A percentile compares a stretch with the other conserved stretches of the same genome.
Evolutionary conservation across 225 moss, liverwort and hornwort genomes (phyloP).

Genomic region (Lunularia cruciata): DNA sequence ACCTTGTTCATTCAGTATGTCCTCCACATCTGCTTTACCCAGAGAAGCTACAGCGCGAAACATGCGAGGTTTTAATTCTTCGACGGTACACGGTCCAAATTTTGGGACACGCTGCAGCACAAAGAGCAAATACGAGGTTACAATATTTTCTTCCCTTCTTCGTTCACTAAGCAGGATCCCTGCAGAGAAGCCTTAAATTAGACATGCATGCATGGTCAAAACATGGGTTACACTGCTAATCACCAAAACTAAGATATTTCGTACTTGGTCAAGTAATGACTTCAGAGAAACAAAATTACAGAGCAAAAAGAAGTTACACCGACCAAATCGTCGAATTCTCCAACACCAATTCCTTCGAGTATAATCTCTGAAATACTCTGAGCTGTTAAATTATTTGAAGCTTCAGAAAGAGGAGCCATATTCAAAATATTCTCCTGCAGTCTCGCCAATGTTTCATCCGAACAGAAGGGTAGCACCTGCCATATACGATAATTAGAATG

Average conservation of each 20-base stretch:
- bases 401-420: constrained; percentile 83
- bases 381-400: constrained; percentile 60
- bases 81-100: constrained; percentile 93
- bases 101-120: constrained; percentile 61
- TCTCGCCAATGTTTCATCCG: constrained; percentile 74
- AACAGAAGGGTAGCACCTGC: constrained; percentile 99
- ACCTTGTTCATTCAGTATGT: constrained; percentile 90
- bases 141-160: too few relatives aligned
- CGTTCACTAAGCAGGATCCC: too few relatives aligned
- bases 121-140: background rate
- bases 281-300: background rate
- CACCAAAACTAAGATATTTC: too few relatives aligned
- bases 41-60: constrained; percentile 89
- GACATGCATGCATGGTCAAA: too few relatives aligned
- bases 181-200: too few relatives aligned
- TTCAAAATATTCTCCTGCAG: constrained; percentile 80
- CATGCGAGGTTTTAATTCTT: constrained; percentile 91
- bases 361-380: constrained; percentile 74
- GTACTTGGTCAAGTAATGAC: too few relatives aligned
- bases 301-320: constrained; percentile 25
- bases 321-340: constrained; percentile 74
- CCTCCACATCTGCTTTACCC: constrained; percentile 68
- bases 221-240: too few relatives aligned
- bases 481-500: constrained; percentile 27
- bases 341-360: constrained; percentile 85